Evolutionary conservation across 495 filamentous ascomycete genomes (phyloP), one percentile per base, ranked within the genome.

Genomic region (Penicillium roqueforti): DNA sequence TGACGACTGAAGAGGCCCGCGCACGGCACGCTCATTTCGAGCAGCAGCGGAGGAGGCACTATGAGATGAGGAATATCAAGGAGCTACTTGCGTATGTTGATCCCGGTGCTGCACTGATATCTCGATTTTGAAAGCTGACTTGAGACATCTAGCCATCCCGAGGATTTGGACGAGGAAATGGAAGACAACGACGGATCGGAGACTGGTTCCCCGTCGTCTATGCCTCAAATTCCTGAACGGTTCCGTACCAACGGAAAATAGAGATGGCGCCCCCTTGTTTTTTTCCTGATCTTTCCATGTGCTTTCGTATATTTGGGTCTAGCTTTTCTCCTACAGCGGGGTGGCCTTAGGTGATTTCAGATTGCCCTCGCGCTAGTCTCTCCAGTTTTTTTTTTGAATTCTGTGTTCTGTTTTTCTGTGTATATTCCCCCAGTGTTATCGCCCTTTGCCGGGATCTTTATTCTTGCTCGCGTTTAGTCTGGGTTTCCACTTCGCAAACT

Each of bases 21-120:
- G 90, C 89, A 76, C 95, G 96, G 76, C 93, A 98, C 65, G 81
- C 81, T 55, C 80, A 86, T 68, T 98, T 98, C 64, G 92, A 96
- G 74, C 78, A 88, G 73, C 80, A 89, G 77, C 80, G 93, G 68
- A 96, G 91, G 82, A 89, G 83, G 73, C 93, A 98, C 69, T 98
- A 98, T 68, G 95, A 97, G 78, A 97, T 98, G 95, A 91, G 83
- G 78, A 87, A 93, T 65, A 90, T 97, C 20, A 95, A 92, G 58
- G 81, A 86, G 61, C 71, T 97, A 51, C 80, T 98, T 55, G 93
- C 91, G 86, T 87, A 69, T 53, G 81, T 76, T 47, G 7, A 8
- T 19, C 4, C 14, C 19, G 20, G 22, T 41, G 1, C 14, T n/a
- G 10, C 13, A 37, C 19, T 37, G 3, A 22, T 42, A 22, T 39